Conservation (phyloP, 2,329 filamentous ascomycete genomes). For the Penicillium sp. region DNA sequence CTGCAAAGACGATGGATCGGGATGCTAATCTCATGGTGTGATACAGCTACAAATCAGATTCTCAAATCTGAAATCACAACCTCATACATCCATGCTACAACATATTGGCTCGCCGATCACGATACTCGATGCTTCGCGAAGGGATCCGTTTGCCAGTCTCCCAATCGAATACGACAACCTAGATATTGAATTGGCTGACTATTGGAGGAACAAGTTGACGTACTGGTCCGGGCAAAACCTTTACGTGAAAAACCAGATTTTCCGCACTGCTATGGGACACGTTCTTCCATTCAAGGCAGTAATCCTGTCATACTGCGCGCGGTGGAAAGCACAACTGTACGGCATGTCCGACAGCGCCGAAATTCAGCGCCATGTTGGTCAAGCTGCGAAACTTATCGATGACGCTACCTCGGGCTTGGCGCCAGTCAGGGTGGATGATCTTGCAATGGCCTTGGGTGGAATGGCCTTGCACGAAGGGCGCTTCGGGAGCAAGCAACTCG, state of each 20-base stretch:
- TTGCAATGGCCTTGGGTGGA: slow-evolving; percentile 37
- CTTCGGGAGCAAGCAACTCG: slow-evolving; percentile 35
- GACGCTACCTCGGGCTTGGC: slow-evolving; percentile 24
- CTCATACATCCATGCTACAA: slow-evolving; percentile 6
- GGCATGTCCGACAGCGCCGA: slow-evolving; percentile 24
- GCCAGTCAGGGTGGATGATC: slow-evolving; percentile 29
- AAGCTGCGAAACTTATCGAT: slow-evolving; percentile 30
- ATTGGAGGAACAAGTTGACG: slow-evolving; percentile 38
- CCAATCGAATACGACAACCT: slow-evolving; percentile 27
- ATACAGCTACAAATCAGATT: slow-evolving; percentile 18
- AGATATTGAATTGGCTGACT: slow-evolving; percentile 37
- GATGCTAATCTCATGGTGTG: slow-evolving; percentile 5
- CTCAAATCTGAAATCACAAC: slow-evolving; percentile 14
- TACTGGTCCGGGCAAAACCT: slow-evolving; percentile 46
- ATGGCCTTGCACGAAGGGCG: slow-evolving; percentile 42
- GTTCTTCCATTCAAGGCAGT: slow-evolving; percentile 39
- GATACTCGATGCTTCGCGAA: slow-evolving; percentile 30
- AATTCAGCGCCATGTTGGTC: slow-evolving; percentile 31
- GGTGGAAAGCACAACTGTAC: slow-evolving; percentile 36
- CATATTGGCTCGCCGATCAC: slow-evolving; percentile 27
- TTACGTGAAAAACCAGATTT: slow-evolving; percentile 39
- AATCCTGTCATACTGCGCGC: slow-evolving; percentile 40
- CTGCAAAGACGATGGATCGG: background rate
- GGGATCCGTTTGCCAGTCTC: slow-evolving; percentile 36
- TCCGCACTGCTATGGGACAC: slow-evolving; percentile 36